Base-by-base conservation (phyloP, 345 rosid species). In the Boechera retrofracta region DNA sequence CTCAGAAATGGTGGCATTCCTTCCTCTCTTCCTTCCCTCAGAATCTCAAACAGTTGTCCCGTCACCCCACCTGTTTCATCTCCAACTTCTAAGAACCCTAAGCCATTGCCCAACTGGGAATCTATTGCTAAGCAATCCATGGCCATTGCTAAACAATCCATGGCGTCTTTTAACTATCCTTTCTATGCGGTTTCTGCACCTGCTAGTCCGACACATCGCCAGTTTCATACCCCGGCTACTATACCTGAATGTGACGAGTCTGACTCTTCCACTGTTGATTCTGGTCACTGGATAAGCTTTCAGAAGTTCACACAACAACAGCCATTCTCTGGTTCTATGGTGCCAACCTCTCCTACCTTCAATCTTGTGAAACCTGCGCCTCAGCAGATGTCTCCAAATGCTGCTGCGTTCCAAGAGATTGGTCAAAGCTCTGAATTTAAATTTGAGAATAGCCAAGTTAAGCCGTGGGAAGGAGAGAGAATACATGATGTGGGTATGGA, bases 401-500 rank as follows among this genome's bases (percentile, higher is more conserved):
- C 56, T 31, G 70, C 71, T 42, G 76, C 67, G 48, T 74, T 82
- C n/a, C 84, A 81, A 64, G 96, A 88, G 84, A 87, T 80, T 62
- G 96, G 85, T 69, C 84, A 86, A 75, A 80, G 78, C 64, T 63
- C 88, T 5, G 98, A 95, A 44, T 92, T 92, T 59, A 96, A 92
- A 73, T 95, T 95, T 53, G 88, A 85, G 69, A 86, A 77, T 47
- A 86, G 86, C 8, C 98, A 85, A 76, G 98, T 92, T 55, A 95
- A 89, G 81, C 93, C 99, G 0, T 95, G 99, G 99, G 98, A 95
- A 84, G 99, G 99, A 69, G 99, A 95, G 85, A 89, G 85, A 89
- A 95, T 95, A 72, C 98, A 91, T 64, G 99, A 95, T 61, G 94
- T 90, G 26, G 97, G 91, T 56, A 62, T 95, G 86, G 99, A 92